phyloP scores from a whole-genome alignment of 352 stramenopile species.

The Hyaloperonospora brassicae region DNA sequence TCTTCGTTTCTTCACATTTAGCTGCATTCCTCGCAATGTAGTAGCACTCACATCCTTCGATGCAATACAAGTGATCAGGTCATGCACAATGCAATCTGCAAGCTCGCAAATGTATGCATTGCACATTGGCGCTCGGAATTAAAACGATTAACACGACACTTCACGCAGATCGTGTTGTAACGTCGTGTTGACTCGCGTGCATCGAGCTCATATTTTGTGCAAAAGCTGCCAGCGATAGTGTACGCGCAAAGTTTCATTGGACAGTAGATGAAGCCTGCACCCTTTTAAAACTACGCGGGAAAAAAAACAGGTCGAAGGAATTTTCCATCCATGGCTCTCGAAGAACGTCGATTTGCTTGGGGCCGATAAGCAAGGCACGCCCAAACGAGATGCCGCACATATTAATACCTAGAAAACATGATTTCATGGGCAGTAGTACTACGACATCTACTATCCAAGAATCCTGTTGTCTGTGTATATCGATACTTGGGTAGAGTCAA shows the following conservation, averaged over 20 bases:
- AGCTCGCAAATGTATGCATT: conserved; percentile 56
- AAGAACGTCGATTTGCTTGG: conserved; percentile 46
- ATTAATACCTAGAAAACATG: background rate
- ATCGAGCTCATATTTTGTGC: conserved; percentile 34
- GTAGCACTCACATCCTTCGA: too few species aligned
- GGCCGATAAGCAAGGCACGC: conserved; percentile 9
- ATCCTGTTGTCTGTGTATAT: too few species aligned
- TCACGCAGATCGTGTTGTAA: conserved; percentile 79
- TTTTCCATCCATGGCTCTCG: conserved; percentile 18
- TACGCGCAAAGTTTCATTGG: conserved; percentile 6
- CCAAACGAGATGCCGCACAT: conserved; percentile 1
- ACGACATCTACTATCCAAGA: background rate
- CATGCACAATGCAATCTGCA: conserved; percentile 70
- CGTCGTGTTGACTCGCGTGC: conserved; percentile 6
- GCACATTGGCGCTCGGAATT: conserved; percentile 49
- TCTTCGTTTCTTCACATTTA: too few species aligned
- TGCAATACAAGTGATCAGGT: conserved; percentile 4
- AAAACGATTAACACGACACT: conserved; percentile 62
- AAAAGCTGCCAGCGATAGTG: conserved; percentile 28
- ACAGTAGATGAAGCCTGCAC: conserved; percentile 1
- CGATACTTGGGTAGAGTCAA: background rate
- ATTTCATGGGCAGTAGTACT: conserved; percentile 12
- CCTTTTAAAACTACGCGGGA: conserved; percentile 6
- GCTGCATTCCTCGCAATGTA: too few species aligned
- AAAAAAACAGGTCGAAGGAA: conserved; percentile 28